Percentiles rank a stretch among this genome's conserved stretches.
phyloP scores from a whole-genome alignment of 2,329 filamentous ascomycete species.

The Sporothrix variecibatus region DNA sequence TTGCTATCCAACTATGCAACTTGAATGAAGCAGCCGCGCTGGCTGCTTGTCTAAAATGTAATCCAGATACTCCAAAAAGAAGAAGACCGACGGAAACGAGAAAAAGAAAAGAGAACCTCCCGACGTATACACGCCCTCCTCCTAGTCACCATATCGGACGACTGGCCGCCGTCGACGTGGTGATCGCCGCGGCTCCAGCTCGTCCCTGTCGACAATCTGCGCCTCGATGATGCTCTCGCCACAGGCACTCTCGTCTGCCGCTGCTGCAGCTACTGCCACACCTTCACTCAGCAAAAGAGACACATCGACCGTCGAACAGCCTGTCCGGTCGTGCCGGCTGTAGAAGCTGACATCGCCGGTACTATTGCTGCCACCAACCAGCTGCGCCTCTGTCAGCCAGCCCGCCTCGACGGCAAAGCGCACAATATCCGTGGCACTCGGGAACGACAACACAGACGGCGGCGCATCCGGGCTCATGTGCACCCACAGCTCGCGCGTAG shows the following conservation, averaged over 20 bases:
- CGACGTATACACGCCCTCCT: not conserved
- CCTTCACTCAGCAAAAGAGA: not conserved
- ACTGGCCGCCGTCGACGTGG: conserved; percentile 29
- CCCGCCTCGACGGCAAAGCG: conserved; percentile 59
- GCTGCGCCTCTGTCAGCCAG: conserved; percentile 57
- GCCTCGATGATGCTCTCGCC: conserved; percentile 31
- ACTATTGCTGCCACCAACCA: conserved; percentile 41
- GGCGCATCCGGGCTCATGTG: conserved; percentile 56
- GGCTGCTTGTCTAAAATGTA: not conserved
- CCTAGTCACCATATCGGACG: conserved; percentile 17
- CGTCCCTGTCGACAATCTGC: conserved; percentile 28
- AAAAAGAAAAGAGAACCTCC: not conserved
- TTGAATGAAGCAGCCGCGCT: not conserved
- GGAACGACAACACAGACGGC: conserved; percentile 52
- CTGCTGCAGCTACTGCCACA: not conserved
- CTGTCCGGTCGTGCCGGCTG: not conserved
- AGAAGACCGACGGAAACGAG: not conserved
- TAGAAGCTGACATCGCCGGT: conserved; percentile 12
- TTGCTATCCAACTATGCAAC: conserved; percentile 1
- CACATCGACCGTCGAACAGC: not conserved
- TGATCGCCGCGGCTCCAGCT: conserved; percentile 29
- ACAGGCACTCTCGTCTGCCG: not conserved
- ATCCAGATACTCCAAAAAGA: not conserved
- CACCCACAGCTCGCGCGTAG: conserved; percentile 55
- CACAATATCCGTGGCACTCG: conserved; percentile 58